phyloP scores from a whole-genome alignment of 805 yeast genomes.

The Kuraishia floccosa region DNA sequence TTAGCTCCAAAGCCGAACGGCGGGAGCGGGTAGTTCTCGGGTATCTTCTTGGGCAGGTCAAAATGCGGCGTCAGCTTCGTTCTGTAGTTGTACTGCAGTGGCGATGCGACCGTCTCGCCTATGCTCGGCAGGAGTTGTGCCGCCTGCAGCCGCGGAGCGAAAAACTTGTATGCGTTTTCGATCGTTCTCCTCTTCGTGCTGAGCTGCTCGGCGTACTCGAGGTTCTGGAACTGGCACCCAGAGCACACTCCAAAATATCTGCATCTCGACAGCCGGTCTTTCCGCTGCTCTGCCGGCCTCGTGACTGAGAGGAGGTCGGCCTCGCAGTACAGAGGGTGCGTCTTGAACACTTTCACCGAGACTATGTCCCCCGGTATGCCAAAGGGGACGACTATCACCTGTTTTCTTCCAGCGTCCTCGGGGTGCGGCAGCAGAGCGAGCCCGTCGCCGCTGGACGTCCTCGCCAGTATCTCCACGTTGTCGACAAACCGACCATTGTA shows the following conservation, averaged over 20 bases:
- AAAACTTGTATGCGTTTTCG: constrained; percentile 67
- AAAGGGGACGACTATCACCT: constrained; percentile 71
- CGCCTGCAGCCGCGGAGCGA: constrained; percentile 46
- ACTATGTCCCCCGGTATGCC: constrained; percentile 81
- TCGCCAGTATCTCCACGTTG: constrained; percentile 42
- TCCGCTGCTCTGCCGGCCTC: constrained; percentile 26
- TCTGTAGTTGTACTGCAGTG: constrained; percentile 65
- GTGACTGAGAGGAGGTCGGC: constrained; percentile 48
- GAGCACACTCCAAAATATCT: constrained; percentile 87
- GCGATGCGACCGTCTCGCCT: constrained; percentile 43
- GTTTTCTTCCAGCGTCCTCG: constrained; percentile 17
- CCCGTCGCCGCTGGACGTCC: constrained; percentile 84
- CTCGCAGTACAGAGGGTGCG: constrained; percentile 66
- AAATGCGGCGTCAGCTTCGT: constrained; percentile 96
- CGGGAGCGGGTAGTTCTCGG: constrained; percentile 48
- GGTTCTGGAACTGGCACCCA: constrained; percentile 88
- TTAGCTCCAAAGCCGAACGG: constrained; percentile 84
- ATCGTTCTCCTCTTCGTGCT: constrained; percentile 64
- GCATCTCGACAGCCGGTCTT: constrained; percentile 58
- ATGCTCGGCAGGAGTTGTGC: constrained; percentile 44
- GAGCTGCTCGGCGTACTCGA: constrained; percentile 65
- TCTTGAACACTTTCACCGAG: constrained; percentile 58
- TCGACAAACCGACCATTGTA: constrained; percentile 52
- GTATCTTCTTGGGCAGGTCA: constrained; percentile 52
- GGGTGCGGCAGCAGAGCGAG: constrained; percentile 62